These are phyloP conservation scores for Quercus robur DNA, from an alignment of 306 rosid species.

Conservation along the genomic window DNA sequence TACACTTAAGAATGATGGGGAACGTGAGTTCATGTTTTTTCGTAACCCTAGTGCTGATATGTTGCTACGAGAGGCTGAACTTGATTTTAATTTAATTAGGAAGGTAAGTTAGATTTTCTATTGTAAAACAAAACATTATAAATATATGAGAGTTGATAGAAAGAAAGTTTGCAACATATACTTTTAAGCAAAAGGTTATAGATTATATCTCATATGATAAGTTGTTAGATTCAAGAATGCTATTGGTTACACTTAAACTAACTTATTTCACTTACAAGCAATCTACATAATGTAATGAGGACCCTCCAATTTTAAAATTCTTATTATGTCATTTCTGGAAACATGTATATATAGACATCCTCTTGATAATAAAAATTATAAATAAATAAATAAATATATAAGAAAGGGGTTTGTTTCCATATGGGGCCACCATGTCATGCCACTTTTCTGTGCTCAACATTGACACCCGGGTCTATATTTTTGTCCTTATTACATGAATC, in stretches of 20 bases:
- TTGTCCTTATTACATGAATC: slow-evolving; percentile 2
- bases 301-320: neutral
- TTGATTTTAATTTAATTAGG: slow-evolving; percentile 66
- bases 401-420: slow-evolving; percentile 9
- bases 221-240: slow-evolving; percentile 11
- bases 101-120: slow-evolving; percentile 47
- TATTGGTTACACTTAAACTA: neutral
- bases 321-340: neutral
- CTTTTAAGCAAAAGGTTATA: neutral
- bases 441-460: slow-evolving; percentile 3
- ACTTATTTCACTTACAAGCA: slow-evolving; percentile 1
- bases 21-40: slow-evolving; percentile 98
- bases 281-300: neutral
- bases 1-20: slow-evolving; percentile 81
- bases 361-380: neutral
- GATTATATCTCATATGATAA: neutral
- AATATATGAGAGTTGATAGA: neutral
- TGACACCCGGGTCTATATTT: slow-evolving; percentile 4
- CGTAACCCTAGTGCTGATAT: slow-evolving; percentile 98
- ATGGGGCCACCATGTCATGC: slow-evolving; percentile 9
- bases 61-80: slow-evolving; percentile 83
- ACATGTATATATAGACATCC: neutral
- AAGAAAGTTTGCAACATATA: neutral
- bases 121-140: slow-evolving; percentile 9
- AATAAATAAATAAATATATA: no score